A percentile compares a stretch with the other conserved stretches of the same genome.
phyloP scores from a whole-genome alignment of 2,329 filamentous ascomycete genomes.

The Fusarium sp. region DNA sequence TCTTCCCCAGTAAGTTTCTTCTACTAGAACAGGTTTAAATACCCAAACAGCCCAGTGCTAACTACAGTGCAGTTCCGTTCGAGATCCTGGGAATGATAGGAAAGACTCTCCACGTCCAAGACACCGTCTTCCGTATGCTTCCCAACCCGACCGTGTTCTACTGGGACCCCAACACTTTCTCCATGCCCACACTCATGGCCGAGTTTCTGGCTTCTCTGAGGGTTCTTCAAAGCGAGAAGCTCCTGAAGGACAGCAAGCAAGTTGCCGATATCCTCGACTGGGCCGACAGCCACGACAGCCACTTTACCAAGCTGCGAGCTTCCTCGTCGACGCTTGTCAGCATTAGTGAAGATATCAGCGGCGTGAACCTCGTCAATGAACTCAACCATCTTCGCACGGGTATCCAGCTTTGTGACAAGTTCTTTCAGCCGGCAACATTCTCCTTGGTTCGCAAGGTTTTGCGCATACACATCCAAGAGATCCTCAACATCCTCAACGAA shows the following conservation, averaged over 20 bases:
- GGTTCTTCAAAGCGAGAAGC: not conserved
- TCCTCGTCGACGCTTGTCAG: slow-evolving; percentile 22
- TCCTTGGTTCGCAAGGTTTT: slow-evolving; percentile 27
- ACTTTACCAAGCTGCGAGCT: slow-evolving; percentile 14
- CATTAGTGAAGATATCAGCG: slow-evolving; percentile 23
- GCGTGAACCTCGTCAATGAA: slow-evolving; percentile 22
- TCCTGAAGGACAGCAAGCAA: slow-evolving; percentile 5
- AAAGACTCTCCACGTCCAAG: slow-evolving; percentile 49
- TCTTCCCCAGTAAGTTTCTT: slow-evolving; percentile 29
- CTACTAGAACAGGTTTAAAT: no score
- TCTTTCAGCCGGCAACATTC: not conserved
- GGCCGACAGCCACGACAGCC: slow-evolving; percentile 20
- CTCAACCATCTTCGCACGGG: slow-evolving; percentile 24
- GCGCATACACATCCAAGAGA: slow-evolving; percentile 27
- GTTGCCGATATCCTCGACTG: slow-evolving; percentile 17
- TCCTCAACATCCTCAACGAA: slow-evolving; percentile 22
- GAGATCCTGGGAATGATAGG: slow-evolving; percentile 56
- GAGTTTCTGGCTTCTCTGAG: slow-evolving; percentile 18
- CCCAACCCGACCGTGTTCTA: slow-evolving; percentile 52
- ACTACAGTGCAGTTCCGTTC: slow-evolving; percentile 27
- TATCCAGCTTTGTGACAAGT: slow-evolving; percentile 25
- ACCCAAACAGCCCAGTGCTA: no score
- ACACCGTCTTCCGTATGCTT: slow-evolving; percentile 54
- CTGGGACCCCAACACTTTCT: slow-evolving; percentile 36
- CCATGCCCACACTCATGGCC: slow-evolving; percentile 12